Conservation (phyloP, 768 basidiomycete genomes). For the Multifurca ochricompacta region DNA sequence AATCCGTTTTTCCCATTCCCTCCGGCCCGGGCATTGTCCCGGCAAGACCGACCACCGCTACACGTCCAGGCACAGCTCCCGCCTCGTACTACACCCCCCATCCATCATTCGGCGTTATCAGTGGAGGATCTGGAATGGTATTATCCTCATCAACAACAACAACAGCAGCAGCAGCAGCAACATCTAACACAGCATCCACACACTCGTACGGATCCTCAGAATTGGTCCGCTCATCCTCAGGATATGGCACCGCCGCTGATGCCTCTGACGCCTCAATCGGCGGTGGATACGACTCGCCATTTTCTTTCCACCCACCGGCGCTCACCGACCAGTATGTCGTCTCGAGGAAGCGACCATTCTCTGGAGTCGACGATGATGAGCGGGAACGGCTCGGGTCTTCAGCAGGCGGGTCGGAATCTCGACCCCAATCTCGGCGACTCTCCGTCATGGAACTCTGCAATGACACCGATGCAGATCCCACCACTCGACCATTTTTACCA, state of each 20-base stretch:
- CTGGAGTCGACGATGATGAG: slow-evolving; percentile 48
- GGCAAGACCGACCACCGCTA: slow-evolving; percentile 50
- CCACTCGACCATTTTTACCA: slow-evolving; percentile 42
- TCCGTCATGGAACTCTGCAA: slow-evolving; percentile 87
- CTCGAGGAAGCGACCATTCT: slow-evolving; percentile 58
- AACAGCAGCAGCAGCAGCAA: too few species aligned
- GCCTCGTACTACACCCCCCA: slow-evolving; percentile 47
- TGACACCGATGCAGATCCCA: slow-evolving; percentile 45
- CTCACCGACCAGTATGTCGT: slow-evolving; percentile 33
- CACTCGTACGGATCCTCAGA: slow-evolving; percentile 32
- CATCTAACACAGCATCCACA: too few species aligned
- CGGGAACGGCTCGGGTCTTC: slow-evolving; percentile 32
- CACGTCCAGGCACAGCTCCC: slow-evolving; percentile 66
- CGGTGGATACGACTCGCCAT: slow-evolving; percentile 51
- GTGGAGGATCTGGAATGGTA: slow-evolving; percentile 43
- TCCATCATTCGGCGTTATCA: slow-evolving; percentile 35
- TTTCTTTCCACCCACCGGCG: slow-evolving; percentile 70
- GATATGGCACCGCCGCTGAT: slow-evolving; percentile 27
- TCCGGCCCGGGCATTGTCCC: slow-evolving; percentile 43
- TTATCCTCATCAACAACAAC: slow-evolving; percentile 12
- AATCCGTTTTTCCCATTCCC: slow-evolving; percentile 50
- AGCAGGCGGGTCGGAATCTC: slow-evolving; percentile 56
- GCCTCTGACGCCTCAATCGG: slow-evolving; percentile 27
- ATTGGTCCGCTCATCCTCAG: slow-evolving; percentile 27
- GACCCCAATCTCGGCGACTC: slow-evolving; percentile 73